Evolutionary conservation across 176 grass and related monocot species (phyloP).

Genomic region (Triticum turgidum): DNA sequence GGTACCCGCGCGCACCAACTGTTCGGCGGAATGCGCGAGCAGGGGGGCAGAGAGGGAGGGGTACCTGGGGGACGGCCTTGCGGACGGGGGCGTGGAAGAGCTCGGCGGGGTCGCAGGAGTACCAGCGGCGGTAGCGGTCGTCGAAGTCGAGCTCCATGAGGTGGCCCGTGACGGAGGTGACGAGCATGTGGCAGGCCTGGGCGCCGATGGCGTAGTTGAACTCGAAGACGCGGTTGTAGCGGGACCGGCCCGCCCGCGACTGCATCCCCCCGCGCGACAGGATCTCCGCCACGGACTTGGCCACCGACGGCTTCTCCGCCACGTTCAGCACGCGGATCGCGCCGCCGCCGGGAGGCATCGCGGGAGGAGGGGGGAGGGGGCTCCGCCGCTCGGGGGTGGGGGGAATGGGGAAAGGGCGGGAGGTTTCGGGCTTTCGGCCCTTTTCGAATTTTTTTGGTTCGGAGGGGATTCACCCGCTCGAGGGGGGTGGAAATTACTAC

Average conservation of each 20-base stretch:
- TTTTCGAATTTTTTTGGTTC: slow-evolving; percentile 38
- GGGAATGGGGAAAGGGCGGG: slow-evolving; percentile 19
- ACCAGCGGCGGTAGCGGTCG: slow-evolving; percentile 78
- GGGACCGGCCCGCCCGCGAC: slow-evolving; percentile 65
- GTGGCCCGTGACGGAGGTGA: slow-evolving; percentile 97
- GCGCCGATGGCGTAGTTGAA: slow-evolving; percentile 68
- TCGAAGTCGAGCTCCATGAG: slow-evolving; percentile 98
- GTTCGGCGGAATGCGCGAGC: slow-evolving; percentile 15
- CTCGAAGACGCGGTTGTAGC: slow-evolving; percentile 91
- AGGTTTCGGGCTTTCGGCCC: slow-evolving; percentile 39
- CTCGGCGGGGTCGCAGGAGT: slow-evolving; percentile 84
- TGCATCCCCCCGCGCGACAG: slow-evolving; percentile 69
- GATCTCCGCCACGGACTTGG: slow-evolving; percentile 86
- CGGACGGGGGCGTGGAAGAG: slow-evolving; percentile 84
- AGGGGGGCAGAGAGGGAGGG: not conserved
- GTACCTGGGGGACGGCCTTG: slow-evolving; percentile 80
- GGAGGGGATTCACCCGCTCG: not conserved
- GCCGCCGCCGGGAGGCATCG: slow-evolving; percentile 43
- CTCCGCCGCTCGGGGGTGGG: not conserved
- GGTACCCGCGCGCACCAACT: not conserved
- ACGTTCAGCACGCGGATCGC: slow-evolving; percentile 81
- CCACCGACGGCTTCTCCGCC: slow-evolving; percentile 96
- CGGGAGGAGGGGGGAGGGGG: not conserved
- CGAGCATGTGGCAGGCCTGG: slow-evolving; percentile 65
- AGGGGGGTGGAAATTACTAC: too few species aligned